Conservation (phyloP, 179 eudicot species). For the Carnegiea gigantea region DNA sequence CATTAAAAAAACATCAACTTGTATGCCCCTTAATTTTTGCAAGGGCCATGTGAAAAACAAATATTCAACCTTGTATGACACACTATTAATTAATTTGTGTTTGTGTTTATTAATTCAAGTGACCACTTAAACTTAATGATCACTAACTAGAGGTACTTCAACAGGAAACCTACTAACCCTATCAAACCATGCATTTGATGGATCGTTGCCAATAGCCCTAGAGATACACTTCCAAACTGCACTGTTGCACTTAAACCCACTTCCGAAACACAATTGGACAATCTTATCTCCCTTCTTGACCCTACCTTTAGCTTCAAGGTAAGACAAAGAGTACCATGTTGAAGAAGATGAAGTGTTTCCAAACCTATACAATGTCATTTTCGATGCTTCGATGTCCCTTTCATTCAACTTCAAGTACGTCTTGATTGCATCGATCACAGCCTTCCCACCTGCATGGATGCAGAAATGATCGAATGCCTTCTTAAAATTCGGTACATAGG, state of each 20-base stretch:
- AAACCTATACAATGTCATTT: constrained; percentile 46
- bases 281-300: constrained; percentile 48
- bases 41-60: too few relatives aligned
- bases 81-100: too few relatives aligned
- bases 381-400: constrained; percentile 43
- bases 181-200: constrained; percentile 46
- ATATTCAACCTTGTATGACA: too few relatives aligned
- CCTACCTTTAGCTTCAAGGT: constrained; percentile 53
- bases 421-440: constrained; percentile 45
- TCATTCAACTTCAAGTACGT: constrained; percentile 34
- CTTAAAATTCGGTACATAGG: constrained; percentile 43
- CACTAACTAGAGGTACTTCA: constrained; percentile 41
- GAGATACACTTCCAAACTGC: constrained; percentile 56
- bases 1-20: too few relatives aligned
- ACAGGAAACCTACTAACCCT: constrained; percentile 45
- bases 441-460: constrained; percentile 56
- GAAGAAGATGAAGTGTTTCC: constrained; percentile 64
- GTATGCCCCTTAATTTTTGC: too few relatives aligned
- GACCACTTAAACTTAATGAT: constrained; percentile 13
- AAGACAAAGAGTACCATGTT: constrained; percentile 50
- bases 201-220: constrained; percentile 14
- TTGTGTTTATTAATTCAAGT: too few relatives aligned
- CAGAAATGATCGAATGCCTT: constrained; percentile 48
- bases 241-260: constrained; percentile 60
- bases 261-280: constrained; percentile 49